phyloP scores from a whole-genome alignment of 345 rosid genomes.

The Aquilaria sinensis region DNA sequence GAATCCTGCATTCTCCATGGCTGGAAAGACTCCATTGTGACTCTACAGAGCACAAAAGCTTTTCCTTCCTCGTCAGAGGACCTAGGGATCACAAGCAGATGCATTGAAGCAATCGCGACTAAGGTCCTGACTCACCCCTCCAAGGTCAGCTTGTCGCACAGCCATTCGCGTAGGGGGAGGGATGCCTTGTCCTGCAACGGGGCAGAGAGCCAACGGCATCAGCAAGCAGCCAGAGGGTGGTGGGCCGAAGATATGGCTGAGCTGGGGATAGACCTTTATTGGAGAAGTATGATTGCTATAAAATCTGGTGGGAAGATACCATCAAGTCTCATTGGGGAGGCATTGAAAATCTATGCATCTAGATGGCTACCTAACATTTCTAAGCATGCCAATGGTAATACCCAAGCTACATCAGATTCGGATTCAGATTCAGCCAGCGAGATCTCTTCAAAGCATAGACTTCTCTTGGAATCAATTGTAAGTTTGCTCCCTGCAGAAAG shows the following conservation, averaged over 20 bases:
- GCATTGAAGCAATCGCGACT: constrained; percentile 71
- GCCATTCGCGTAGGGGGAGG: constrained; percentile 71
- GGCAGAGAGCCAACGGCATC: constrained; percentile 45
- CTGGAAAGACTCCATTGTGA: constrained; percentile 86
- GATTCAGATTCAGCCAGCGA: constrained; percentile 62
- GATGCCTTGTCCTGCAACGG: constrained; percentile 72
- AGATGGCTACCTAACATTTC: constrained; percentile 76
- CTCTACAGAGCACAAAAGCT: constrained; percentile 72
- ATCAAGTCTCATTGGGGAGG: constrained; percentile 64
- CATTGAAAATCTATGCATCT: constrained; percentile 74
- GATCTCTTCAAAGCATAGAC: constrained; percentile 53
- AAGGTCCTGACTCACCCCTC: constrained; percentile 69
- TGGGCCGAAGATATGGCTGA: constrained; percentile 99
- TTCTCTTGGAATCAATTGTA: constrained; percentile 76
- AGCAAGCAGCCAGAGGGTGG: constrained; percentile 58
- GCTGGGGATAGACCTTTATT: constrained; percentile 76
- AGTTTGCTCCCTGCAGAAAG: constrained; percentile 84
- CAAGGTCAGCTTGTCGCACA: constrained; percentile 74
- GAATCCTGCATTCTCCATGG: constrained; percentile 83
- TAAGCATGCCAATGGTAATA: constrained; percentile 31
- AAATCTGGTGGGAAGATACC: constrained; percentile 79
- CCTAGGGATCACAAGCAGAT: constrained; percentile 76
- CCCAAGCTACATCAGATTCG: constrained; percentile 40
- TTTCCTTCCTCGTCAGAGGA: constrained; percentile 83
- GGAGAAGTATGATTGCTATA: constrained; percentile 86